Conservation (phyloP, 2,329 filamentous ascomycete species). For the Trichoderma brevicompactum region DNA sequence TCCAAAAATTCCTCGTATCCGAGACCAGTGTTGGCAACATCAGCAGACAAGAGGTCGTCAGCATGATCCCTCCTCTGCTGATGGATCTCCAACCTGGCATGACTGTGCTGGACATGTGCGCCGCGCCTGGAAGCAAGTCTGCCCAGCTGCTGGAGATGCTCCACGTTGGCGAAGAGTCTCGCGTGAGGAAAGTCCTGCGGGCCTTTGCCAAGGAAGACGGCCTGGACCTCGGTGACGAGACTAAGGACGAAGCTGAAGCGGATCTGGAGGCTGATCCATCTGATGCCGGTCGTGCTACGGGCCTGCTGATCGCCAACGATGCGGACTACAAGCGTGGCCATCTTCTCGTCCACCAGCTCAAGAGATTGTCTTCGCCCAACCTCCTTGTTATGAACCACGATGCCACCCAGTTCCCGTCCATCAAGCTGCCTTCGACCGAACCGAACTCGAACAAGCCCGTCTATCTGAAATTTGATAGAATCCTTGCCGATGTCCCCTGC, state of each 20-base stretch:
- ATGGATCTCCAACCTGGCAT: slow-evolving; percentile 91
- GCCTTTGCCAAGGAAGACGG: slow-evolving; percentile 65
- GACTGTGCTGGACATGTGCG: slow-evolving; percentile 93
- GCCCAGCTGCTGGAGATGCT: slow-evolving; percentile 94
- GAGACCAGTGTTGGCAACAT: slow-evolving; percentile 98
- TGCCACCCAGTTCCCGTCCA: slow-evolving; percentile 91
- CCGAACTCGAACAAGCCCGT: slow-evolving; percentile 59
- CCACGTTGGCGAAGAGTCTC: slow-evolving; percentile 87
- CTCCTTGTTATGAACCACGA: slow-evolving; percentile 98
- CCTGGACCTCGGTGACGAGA: slow-evolving; percentile 54
- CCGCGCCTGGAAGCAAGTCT: slow-evolving; percentile 95
- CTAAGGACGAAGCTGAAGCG: slow-evolving; percentile 52
- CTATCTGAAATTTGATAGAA: slow-evolving; percentile 96
- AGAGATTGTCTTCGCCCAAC: slow-evolving; percentile 94
- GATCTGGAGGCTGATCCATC: slow-evolving; percentile 62
- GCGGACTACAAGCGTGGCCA: slow-evolving; percentile 95
- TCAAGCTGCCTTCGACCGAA: slow-evolving; percentile 72
- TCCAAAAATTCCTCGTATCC: slow-evolving; percentile 97
- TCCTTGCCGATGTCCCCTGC: slow-evolving; percentile 95
- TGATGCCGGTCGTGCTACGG: slow-evolving; percentile 87
- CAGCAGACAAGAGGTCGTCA: slow-evolving; percentile 94
- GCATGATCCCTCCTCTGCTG: slow-evolving; percentile 96
- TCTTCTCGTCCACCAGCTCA: slow-evolving; percentile 97
- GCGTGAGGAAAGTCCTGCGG: slow-evolving; percentile 73
- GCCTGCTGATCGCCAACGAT: slow-evolving; percentile 92